A percentile compares a stretch with the other conserved stretches of the same genome.
Conservation (phyloP, 2,329 filamentous ascomycete genomes). For the Curvularia verruculosa region DNA sequence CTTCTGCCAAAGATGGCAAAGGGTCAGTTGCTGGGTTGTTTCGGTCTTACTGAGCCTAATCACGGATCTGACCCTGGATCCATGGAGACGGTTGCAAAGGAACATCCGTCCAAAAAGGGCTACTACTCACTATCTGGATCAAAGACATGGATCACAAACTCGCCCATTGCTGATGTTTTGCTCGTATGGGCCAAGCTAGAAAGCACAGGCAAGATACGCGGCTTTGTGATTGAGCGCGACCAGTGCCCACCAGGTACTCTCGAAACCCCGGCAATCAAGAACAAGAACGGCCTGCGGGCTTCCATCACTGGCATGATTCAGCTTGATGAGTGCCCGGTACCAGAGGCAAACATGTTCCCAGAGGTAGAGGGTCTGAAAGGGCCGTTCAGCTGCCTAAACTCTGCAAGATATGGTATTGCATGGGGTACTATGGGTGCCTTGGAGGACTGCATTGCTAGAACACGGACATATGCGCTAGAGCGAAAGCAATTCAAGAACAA, state of each 20-base stretch:
- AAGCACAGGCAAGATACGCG: constrained; percentile 89
- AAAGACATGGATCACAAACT: constrained; percentile 97
- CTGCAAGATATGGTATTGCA: constrained; percentile 89
- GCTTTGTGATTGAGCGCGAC: constrained; percentile 86
- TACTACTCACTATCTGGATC: constrained; percentile 78
- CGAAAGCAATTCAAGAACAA: constrained; percentile 96
- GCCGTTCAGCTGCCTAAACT: constrained; percentile 94
- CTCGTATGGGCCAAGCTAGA: constrained; percentile 93
- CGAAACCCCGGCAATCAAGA: constrained; percentile 88
- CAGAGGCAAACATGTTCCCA: constrained; percentile 92
- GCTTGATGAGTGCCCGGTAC: constrained; percentile 86
- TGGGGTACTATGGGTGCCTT: constrained; percentile 92
- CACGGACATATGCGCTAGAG: constrained; percentile 87
- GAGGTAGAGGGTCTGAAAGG: constrained; percentile 84
- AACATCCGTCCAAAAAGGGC: constrained; percentile 82
- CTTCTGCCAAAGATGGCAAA: constrained; percentile 82
- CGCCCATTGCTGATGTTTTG: constrained; percentile 82
- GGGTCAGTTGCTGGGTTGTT: constrained; percentile 81
- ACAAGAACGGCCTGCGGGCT: constrained; percentile 93
- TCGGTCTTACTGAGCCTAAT: constrained; percentile 90
- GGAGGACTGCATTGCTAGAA: constrained; percentile 84
- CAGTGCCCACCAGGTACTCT: constrained; percentile 86
- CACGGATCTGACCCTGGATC: constrained; percentile 90
- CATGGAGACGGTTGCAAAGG: constrained; percentile 87
- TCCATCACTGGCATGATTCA: constrained; percentile 98